Evolutionary conservation across 2,329 filamentous ascomycete genomes (phyloP), one percentile per base, ranked within the genome.

Genomic region (Zarea fungicola): DNA sequence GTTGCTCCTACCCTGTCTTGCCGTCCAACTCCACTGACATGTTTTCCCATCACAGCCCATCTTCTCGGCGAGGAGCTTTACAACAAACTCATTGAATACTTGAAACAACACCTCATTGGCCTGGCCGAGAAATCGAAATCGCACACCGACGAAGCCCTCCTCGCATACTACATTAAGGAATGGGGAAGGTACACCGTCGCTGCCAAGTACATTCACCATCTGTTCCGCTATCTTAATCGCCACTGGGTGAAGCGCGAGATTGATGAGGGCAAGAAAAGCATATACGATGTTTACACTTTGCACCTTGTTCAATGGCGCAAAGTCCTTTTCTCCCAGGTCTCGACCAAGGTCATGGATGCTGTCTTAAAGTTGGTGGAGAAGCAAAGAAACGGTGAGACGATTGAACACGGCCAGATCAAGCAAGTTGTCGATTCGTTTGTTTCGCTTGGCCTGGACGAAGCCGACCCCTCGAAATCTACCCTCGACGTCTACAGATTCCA

Each of bases 241-340:
- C 93, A 99, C 70, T 99, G 95, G 93, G 93, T 99, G 2, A 99
- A 96, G 77, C 80, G 93, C 25, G 93, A 99, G 71, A 96, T 99
- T 71, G 93, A 99, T 55, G 93, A 99, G 67, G 93, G 93, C 28
- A 97, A 99, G 73, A 96, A 97, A 74, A 88, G 92, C 61, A 88
- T 97, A 7, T 97, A 95, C 67, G 93, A 99, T 66, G 93, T 99
- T 41, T 99, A 99, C 69, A 99, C 93, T 1, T 73, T 99, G 29
- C 93, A 99, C 60, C 75, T 99, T 34, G 93, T 97, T 18, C 89
- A 92, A 63, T 99, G 93, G 93, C 90, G 91, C 57, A 81, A 87
- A 57, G 89, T 95, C 52, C 84, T 99, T 60, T 99, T 99, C 66
- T 78, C 82, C 52, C 80, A 83, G 51, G 89, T 96, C 3, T 85